Base-by-base conservation (phyloP, 1,284 basidiomycete species). In the Pseudozyma thailandica region DNA sequence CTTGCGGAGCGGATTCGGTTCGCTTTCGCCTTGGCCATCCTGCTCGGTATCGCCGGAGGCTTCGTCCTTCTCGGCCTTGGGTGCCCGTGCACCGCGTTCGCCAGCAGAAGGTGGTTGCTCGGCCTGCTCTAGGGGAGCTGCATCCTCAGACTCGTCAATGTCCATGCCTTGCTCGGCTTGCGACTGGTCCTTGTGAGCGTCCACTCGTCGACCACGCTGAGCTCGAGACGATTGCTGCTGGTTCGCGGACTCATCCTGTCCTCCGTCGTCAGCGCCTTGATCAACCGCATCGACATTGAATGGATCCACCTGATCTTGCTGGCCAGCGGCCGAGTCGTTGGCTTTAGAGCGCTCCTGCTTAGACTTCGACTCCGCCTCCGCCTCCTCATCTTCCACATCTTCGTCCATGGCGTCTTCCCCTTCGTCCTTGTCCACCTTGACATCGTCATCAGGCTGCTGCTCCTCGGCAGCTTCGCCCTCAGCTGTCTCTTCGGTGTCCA, bases 1-100 rank as follows among this genome's bases (percentile, higher is more conserved):
- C 64, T 88, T 91, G 54, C 93, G 91, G 26, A 91, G 84, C 4
- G 91, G 89, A 74, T 93, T 91, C 31, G 71, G 64, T 30, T 79
- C 80, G 41, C 64, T 64, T 16, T 76, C 69, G 35, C 60, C 64
- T 35, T 66, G 74, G 16, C 71, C 69, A 2, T 72, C 69, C 27
- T 78, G 61, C 13, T 68, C 56, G 30, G 45, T 63, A 25, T 73
- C 56, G 21, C 44, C 56, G 15, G 55, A 49, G 27, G 49, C 23
- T 41, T 56, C 62, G 41, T 62, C 45, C 9, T 50, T 43, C 53
- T 62, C 46, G 7, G 59, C 39, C 35, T 57, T 49, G 25, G 50
- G 61, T 8, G 62, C 57, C 1, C 48, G 46, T 1, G 71, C 46
- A 12, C 54, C 57, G 13, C 50, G 46, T 26, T 50, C 50, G 21